phyloP scores from a whole-genome alignment of 1,284 basidiomycete species.

The Mycena citricolor region DNA sequence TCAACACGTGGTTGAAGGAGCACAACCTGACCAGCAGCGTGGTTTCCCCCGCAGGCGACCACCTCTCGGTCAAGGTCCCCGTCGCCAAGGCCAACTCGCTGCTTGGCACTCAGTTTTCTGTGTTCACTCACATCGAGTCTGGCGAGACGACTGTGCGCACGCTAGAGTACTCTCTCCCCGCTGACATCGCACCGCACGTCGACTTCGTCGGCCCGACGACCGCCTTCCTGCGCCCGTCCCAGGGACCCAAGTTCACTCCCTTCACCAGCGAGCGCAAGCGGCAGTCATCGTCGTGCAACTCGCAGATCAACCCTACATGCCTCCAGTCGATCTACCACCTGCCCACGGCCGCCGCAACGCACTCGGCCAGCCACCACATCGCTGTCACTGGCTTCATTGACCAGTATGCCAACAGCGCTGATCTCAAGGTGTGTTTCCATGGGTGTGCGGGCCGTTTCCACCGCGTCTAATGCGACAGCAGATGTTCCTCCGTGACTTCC shows the following conservation, averaged over 20 bases:
- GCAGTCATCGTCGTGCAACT: conserved; percentile 32
- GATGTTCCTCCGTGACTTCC: conserved; percentile 36
- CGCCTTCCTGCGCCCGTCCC: conserved; percentile 30
- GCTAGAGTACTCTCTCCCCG: conserved; percentile 42
- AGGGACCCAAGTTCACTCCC: conserved; percentile 24
- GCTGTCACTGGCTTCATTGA: conserved; percentile 42
- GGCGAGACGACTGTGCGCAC: conserved; percentile 40
- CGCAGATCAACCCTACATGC: conserved; percentile 41
- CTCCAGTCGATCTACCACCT: conserved; percentile 44
- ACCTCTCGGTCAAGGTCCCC: conserved; percentile 42
- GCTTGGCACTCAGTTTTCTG: conserved; percentile 39
- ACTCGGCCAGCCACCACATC: conserved; percentile 36
- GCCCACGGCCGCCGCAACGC: conserved; percentile 32
- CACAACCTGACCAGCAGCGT: conserved; percentile 35
- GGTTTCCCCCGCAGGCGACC: conserved; percentile 40
- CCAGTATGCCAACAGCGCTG: conserved; percentile 41
- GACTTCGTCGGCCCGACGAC: conserved; percentile 45
- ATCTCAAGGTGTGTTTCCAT: conserved; percentile 30
- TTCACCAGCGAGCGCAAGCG: conserved; percentile 12
- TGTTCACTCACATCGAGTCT: conserved; percentile 38
- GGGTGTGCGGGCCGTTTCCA: no score
- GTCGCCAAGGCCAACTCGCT: conserved; percentile 44
- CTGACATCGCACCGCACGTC: conserved; percentile 38
- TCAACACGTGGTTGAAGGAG: conserved; percentile 43
- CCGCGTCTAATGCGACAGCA: no score